Evolutionary conservation across 2,329 filamentous ascomycete species (phyloP).

Genomic region (Colletotrichum theobromicola): DNA sequence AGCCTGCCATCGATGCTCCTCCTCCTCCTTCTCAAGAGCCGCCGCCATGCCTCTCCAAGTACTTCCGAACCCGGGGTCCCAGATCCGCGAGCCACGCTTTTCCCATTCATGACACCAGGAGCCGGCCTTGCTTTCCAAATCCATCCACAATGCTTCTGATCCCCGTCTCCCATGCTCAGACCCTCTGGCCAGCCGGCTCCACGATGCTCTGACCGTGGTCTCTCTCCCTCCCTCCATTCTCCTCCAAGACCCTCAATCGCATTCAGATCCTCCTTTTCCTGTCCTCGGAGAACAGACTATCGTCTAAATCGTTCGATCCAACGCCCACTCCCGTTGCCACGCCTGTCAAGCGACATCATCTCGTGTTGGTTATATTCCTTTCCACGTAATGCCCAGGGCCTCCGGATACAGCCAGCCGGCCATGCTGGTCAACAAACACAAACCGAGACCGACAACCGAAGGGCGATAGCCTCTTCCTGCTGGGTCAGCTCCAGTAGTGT

Average conservation of each 20-base stretch:
- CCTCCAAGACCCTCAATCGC: neutral
- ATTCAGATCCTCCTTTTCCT: neutral
- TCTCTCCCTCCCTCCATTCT: neutral
- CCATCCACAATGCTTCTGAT: neutral
- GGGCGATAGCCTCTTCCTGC: neutral
- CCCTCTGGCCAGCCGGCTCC: neutral
- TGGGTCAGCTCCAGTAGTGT: neutral
- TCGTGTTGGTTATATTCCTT: neutral
- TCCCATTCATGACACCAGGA: neutral
- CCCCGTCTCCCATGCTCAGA: neutral
- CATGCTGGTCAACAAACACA: neutral
- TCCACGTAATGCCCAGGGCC: neutral
- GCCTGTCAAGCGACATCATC: constrained; percentile 6
- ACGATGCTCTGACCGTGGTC: constrained; percentile 2
- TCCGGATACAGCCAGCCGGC: neutral
- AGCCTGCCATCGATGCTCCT: neutral
- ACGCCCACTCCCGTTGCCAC: neutral
- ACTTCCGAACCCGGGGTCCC: neutral
- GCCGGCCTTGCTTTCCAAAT: constrained; percentile 5
- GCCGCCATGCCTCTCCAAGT: neutral
- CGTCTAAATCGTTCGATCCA: constrained; percentile 2
- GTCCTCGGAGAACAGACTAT: neutral
- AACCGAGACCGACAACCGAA: neutral
- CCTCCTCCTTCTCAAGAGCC: neutral
- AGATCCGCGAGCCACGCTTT: neutral